Evolutionary conservation across 495 filamentous ascomycete genomes (phyloP).

Genomic region (Penicillium steckii): DNA sequence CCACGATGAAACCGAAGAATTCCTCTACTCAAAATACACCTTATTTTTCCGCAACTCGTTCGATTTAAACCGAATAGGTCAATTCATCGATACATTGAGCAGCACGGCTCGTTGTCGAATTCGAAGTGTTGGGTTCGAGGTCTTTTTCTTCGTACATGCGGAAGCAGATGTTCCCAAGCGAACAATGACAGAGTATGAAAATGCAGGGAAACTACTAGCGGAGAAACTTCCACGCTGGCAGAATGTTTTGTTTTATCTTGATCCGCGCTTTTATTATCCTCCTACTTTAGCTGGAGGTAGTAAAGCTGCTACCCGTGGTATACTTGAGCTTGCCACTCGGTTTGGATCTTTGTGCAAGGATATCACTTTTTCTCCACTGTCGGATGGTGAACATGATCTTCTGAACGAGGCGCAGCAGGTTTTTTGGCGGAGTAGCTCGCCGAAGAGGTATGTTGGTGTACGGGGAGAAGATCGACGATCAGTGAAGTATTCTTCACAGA

Average conservation of each 20-base stretch:
- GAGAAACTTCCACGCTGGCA: conserved; percentile 29
- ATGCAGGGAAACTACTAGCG: conserved; percentile 20
- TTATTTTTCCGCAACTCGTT: conserved; percentile 45
- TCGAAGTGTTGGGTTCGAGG: conserved; percentile 42
- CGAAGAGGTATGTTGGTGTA: conserved; percentile 3
- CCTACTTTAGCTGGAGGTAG: conserved; percentile 25
- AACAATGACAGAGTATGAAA: conserved; percentile 32
- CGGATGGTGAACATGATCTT: conserved; percentile 23
- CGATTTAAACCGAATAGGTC: conserved; percentile 33
- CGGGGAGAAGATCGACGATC: not conserved
- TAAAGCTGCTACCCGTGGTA: conserved; percentile 31
- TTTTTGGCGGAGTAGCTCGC: conserved; percentile 20
- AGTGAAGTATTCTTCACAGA: not conserved
- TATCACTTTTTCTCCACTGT: conserved; percentile 32
- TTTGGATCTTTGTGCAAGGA: conserved; percentile 29
- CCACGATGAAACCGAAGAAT: conserved; percentile 42
- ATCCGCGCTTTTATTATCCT: conserved; percentile 40
- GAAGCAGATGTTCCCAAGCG: conserved; percentile 38
- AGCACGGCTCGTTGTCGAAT: conserved; percentile 31
- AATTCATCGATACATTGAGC: conserved; percentile 39
- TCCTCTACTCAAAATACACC: conserved; percentile 39
- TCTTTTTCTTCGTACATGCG: conserved; percentile 42
- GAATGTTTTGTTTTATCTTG: conserved; percentile 34
- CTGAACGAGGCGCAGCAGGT: conserved; percentile 27
- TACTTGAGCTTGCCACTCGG: conserved; percentile 30